Base-by-base conservation (phyloP, 495 filamentous ascomycete species). In the Parmelia sp. region DNA sequence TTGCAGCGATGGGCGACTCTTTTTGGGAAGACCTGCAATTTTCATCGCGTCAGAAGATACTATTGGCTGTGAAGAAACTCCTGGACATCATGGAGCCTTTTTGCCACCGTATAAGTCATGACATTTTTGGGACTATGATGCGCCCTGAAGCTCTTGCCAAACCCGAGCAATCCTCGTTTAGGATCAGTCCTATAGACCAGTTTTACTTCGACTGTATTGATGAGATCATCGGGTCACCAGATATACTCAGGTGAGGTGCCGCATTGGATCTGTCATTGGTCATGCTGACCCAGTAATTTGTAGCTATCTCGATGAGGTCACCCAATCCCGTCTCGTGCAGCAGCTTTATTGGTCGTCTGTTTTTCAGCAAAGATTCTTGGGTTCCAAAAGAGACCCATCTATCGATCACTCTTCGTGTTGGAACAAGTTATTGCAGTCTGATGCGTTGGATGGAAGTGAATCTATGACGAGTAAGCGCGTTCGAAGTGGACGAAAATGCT, bases 391-490 rank as follows among this genome's bases (percentile, higher is more conserved):
- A 12, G 21, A 27, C n/a, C n/a, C 23, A 36, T 55, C 27, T 37
- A 58, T 68, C 36, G 63, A 61, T 33, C 58, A 59, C 39, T 60
- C 44, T 64, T 66, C 60, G 60, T 58, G 57, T n/a, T 69, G 67
- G 67, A 40, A 53, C 36, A 62, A 63, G 47, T 39, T 69, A 14
- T 33, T 44, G 9, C 58, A 23, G 11, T 25, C 33, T 47, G 29
- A 65, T 9, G 17, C 53, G 1, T n/a, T 64, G 14, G 10, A 39
- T 42, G 61, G 61, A 33, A 29, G 36, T 25, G 36, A 14, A 10
- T 63, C 49, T 57, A 44, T 31, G 15, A 42, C 47, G 36, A 63
- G 61, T 63, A 35, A 3, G 37, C 35, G 23, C 23, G n/a, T 31
- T 31, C 25, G 39, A 40, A 23, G 29, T 11, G 7, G 10, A 8